Percentiles rank a stretch among this genome's conserved stretches.
Evolutionary conservation across 2,329 filamentous ascomycete species (phyloP).

Genomic region (Reticulascus tulasneorum): DNA sequence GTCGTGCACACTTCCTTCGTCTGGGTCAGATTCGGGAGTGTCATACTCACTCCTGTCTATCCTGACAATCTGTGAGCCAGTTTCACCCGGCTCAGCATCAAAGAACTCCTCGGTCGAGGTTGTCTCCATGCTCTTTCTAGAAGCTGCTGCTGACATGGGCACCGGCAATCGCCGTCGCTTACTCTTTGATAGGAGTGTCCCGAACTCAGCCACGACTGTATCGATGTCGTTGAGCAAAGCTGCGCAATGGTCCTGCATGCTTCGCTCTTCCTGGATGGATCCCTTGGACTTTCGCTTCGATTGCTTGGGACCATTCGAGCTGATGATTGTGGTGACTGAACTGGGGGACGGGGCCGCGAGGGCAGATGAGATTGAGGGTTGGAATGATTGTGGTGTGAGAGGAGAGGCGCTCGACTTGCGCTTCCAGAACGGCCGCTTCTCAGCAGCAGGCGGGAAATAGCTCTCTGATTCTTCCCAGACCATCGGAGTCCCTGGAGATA

Average conservation of each 20-base stretch:
- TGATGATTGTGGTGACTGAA: slow-evolving; percentile 24
- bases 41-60: slow-evolving; percentile 71
- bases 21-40: slow-evolving; percentile 49
- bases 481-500: slow-evolving; percentile 28
- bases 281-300: slow-evolving; percentile 32
- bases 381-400: slow-evolving; percentile 33
- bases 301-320: slow-evolving; percentile 26
- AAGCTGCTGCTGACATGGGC: slow-evolving; percentile 39
- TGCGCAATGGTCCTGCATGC: slow-evolving; percentile 77
- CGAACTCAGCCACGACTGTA: slow-evolving; percentile 77
- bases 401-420: slow-evolving; percentile 66
- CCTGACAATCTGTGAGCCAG: slow-evolving; percentile 64
- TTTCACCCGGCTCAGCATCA: slow-evolving; percentile 72
- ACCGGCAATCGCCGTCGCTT: slow-evolving; percentile 67
- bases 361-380: slow-evolving; percentile 33
- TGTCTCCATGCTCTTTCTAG: slow-evolving; percentile 72
- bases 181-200: slow-evolving; percentile 69
- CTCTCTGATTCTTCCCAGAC: slow-evolving; percentile 45
- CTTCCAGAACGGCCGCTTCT: slow-evolving; percentile 85
- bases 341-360: slow-evolving; percentile 39
- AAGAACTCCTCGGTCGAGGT: slow-evolving; percentile 87
- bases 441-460: slow-evolving; percentile 46
- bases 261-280: slow-evolving; percentile 51
- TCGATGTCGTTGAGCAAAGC: slow-evolving; percentile 83
- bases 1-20: slow-evolving; percentile 50